These are phyloP conservation scores for Coemansia umbellata DNA, from an alignment of 192 early-diverging fungal genomes.

Conservation along the genomic window DNA sequence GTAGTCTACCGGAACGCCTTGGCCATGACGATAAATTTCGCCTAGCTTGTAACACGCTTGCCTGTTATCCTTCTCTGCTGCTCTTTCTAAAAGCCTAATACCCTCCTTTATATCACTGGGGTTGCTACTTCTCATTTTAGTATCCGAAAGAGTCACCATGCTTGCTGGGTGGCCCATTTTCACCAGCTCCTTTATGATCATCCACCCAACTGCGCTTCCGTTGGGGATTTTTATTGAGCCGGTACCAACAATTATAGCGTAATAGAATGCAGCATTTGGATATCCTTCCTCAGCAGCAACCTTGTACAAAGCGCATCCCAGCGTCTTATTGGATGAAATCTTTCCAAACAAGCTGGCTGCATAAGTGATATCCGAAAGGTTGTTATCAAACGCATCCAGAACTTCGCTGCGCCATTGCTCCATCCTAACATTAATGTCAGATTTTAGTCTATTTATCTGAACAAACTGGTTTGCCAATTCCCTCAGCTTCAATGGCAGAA, in stretches of 20 bases:
- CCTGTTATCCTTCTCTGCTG: neutral
- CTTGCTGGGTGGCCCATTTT: conserved; percentile 12
- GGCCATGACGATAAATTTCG: conserved; percentile 15
- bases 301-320: conserved; percentile 32
- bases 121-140: conserved; percentile 1
- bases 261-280: conserved; percentile 17
- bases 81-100: conserved; percentile 16
- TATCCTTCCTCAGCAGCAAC: conserved; percentile 44
- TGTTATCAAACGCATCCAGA: conserved; percentile 9
- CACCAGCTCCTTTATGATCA: conserved; percentile 14
- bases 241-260: conserved; percentile 19
- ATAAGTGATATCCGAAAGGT: conserved; percentile 15
- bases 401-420: conserved; percentile 26
- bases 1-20: neutral
- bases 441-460: neutral
- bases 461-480: conserved; percentile 13
- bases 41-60: conserved; percentile 24
- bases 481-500: conserved; percentile 4
- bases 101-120: neutral
- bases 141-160: conserved; percentile 16
- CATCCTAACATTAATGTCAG: conserved; percentile 1
- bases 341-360: conserved; percentile 12
- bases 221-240: neutral
- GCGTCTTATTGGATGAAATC: conserved; percentile 8
- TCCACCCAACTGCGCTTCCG: conserved; percentile 10